Percentiles rank a stretch among this genome's conserved stretches.
Conservation (phyloP, 805 yeast species). For the Saccharomyces jurei region DNA sequence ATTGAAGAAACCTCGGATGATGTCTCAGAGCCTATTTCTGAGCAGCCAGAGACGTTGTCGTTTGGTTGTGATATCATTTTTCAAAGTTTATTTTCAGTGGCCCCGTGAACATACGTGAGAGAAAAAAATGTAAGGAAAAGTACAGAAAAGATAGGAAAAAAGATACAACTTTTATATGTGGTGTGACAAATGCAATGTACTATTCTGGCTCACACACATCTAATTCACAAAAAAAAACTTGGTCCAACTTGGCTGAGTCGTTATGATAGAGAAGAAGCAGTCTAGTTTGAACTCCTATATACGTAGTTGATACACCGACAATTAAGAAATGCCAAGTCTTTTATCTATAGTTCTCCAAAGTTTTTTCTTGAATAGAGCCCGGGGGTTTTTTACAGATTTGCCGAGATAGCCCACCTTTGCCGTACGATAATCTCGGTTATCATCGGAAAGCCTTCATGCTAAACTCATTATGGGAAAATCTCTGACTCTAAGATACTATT, state of each 20-base stretch:
- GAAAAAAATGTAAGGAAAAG: background rate
- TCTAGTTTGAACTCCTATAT: background rate
- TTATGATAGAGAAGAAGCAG: background rate
- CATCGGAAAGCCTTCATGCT: background rate
- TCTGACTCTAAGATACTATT: too few relatives aligned
- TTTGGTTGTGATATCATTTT: background rate
- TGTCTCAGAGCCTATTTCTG: background rate
- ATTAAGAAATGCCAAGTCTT: background rate
- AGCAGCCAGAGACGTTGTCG: background rate
- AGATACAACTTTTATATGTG: background rate
- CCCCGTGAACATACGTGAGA: background rate
- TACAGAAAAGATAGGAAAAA: background rate
- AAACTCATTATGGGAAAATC: background rate
- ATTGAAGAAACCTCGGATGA: background rate
- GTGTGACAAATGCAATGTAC: background rate
- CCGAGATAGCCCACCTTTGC: background rate
- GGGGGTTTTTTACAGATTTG: background rate
- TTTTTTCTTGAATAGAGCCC: background rate
- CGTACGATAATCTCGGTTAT: background rate
- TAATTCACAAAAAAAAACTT: background rate
- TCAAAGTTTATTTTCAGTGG: background rate
- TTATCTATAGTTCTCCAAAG: background rate
- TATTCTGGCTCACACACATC: background rate
- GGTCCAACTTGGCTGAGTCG: background rate
- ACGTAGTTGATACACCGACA: background rate